Evolutionary conservation across 495 filamentous ascomycete species (phyloP), one percentile per base, ranked within the genome.

Genomic region (Lophiostoma macrostomum): DNA sequence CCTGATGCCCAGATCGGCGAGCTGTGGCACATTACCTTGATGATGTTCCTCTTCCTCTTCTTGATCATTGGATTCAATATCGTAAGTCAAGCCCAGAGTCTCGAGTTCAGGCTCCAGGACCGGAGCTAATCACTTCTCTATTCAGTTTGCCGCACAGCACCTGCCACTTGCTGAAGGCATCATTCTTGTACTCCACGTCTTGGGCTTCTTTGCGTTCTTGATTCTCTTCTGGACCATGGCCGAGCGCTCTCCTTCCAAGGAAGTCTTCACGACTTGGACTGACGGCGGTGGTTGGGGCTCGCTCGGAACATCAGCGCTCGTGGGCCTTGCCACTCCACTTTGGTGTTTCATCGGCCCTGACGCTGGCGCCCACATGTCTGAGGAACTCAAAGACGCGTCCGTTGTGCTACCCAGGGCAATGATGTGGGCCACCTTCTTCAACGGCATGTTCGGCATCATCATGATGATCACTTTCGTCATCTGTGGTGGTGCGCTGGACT

Each of bases 131-230:
- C 27, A 27, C 37, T 13, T 20, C 44, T 18, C 40, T 53, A 13
- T 24, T 28, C 44, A 29, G 2, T 41, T 69, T 40, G 36, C 38
- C 14, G 60, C 56, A 3, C 50, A 53, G 32, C 16, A 51, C 5
- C 51, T 68, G 14, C 64, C 66, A 13, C 29, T 58, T 10, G 25
- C 55, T 38, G 66, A 67, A 45, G 58, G 54, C 4, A 30, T 58
- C 11, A 50, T 68, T 16, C 25, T 58, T 1, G 20, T 56, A 25
- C 43, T 60, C n/a, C 53, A 66, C 36, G 34, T 68, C 27, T 14
- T 64, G 7, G 67, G 42, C 18, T 62, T 80, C 49, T 72, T 80
- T 39, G 71, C 65, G 8, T 67, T 80, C 42, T 49, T 79, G 4
- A 74, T 79, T 36, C 68, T 73, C 0, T 51, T 79, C 12, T 67